Percentiles rank a stretch among this genome's conserved stretches.
phyloP scores from a whole-genome alignment of 2,329 filamentous ascomycete genomes.

The Penicillium hesseltinei region DNA sequence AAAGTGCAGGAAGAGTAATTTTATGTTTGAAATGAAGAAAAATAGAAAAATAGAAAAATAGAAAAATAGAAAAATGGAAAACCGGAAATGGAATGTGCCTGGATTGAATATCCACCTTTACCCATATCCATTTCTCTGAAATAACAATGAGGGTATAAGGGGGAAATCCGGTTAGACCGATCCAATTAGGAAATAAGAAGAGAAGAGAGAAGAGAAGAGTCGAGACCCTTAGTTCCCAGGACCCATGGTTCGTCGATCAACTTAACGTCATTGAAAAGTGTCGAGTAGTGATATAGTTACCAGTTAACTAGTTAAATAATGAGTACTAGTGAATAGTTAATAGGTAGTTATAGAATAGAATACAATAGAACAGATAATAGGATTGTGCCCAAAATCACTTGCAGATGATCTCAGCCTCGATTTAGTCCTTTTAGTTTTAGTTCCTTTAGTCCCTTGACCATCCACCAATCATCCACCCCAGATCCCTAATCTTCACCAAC shows the following conservation, averaged over 20 bases:
- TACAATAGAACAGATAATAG: background rate
- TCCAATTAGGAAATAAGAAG: background rate
- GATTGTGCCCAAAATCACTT: conserved; percentile 1
- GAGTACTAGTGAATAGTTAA: too few species aligned
- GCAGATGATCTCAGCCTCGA: conserved; percentile 1
- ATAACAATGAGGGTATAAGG: background rate
- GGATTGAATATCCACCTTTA: background rate
- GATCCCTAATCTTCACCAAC: conserved; percentile 10
- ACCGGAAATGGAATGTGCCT: background rate
- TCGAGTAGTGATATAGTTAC: too few species aligned
- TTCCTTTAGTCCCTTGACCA: conserved; percentile 9
- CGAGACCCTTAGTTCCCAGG: background rate
- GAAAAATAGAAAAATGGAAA: too few species aligned
- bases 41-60: too few species aligned
- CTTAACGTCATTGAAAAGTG: conserved; percentile 3
- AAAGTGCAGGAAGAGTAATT: background rate
- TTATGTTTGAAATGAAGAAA: background rate
- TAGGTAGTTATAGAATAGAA: too few species aligned
- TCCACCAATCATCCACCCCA: conserved; percentile 18
- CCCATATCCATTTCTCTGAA: background rate
- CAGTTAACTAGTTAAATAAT: too few species aligned
- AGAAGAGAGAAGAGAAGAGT: background rate
- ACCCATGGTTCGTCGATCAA: conserved; percentile 5
- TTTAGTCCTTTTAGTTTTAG: background rate
- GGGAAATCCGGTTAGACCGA: background rate